Evolutionary conservation across 306 rosid species (phyloP).

Genomic region (Castanopsis chinensis): DNA sequence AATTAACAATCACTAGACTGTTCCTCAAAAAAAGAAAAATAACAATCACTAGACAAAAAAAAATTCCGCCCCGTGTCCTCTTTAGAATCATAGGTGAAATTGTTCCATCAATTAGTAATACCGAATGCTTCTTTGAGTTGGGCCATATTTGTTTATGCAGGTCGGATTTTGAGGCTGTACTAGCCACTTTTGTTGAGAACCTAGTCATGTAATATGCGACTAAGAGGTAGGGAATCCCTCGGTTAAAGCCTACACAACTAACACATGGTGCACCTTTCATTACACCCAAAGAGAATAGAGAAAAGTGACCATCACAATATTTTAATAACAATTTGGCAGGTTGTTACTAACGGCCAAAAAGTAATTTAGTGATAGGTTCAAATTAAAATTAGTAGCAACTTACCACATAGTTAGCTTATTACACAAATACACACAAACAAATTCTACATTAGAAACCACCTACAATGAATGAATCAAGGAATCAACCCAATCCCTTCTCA

Average conservation of each 20-base stretch:
- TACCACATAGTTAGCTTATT: too few species aligned
- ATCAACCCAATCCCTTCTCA: too few species aligned
- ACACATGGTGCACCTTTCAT: too few species aligned
- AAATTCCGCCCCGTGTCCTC: neutral
- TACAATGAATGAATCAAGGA: too few species aligned
- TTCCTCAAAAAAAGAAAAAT: neutral
- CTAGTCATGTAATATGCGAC: neutral
- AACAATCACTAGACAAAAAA: neutral
- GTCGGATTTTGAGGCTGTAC: neutral
- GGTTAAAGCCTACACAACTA: neutral
- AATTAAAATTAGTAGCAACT: too few species aligned
- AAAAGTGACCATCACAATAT: too few species aligned
- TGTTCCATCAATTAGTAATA: neutral
- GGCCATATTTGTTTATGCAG: neutral
- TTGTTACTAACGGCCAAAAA: rapidly evolving
- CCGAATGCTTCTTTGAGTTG: neutral
- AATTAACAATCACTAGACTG: neutral
- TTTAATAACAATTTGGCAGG: too few species aligned
- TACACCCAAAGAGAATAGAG: too few species aligned
- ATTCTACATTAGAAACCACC: too few species aligned
- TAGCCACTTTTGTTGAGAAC: neutral
- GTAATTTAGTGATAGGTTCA: rapidly evolving
- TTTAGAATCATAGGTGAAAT: neutral
- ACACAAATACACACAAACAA: too few species aligned
- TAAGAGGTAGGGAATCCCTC: neutral